Conservation (phyloP, 306 rosid species). For the Quercus berberidifolia region DNA sequence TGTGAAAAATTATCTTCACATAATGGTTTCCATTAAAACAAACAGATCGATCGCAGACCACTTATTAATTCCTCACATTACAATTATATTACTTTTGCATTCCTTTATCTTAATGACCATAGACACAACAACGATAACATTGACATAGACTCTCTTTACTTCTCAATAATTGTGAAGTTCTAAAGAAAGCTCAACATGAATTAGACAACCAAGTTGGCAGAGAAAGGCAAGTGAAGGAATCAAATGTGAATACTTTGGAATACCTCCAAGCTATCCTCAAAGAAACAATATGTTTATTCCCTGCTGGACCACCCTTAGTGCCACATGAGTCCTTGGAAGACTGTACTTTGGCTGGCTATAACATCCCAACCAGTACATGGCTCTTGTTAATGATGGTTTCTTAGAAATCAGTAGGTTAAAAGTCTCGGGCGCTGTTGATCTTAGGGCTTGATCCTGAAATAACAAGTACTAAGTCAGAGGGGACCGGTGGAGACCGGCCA, state of each 20-base stretch:
- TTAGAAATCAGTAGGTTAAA: too few relatives aligned
- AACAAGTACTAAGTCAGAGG: too few relatives aligned
- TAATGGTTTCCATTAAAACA: too few relatives aligned
- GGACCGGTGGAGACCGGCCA: too few relatives aligned
- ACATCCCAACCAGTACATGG: slow-evolving; percentile 35
- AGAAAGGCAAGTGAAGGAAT: slow-evolving; percentile 16
- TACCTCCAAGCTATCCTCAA: slow-evolving; percentile 55
- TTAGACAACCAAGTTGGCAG: slow-evolving; percentile 13
- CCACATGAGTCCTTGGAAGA: slow-evolving; percentile 33
- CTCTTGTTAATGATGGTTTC: slow-evolving; percentile 22
- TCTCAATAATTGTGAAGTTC: slow-evolving; percentile 19
- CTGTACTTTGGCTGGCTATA: slow-evolving; percentile 35
- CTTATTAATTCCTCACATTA: too few relatives aligned
- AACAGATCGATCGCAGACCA: too few relatives aligned
- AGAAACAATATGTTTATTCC: slow-evolving; percentile 46
- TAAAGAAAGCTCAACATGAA: slow-evolving; percentile 26
- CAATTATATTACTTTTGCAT: not conserved
- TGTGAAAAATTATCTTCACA: too few relatives aligned
- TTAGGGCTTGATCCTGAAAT: too few relatives aligned
- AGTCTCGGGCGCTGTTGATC: too few relatives aligned
- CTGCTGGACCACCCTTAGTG: not conserved
- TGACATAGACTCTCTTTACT: slow-evolving; percentile 33
- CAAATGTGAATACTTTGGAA: slow-evolving; percentile 34
- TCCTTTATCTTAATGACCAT: slow-evolving; percentile 12
- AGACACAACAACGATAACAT: slow-evolving; percentile 21